Base-by-base conservation (phyloP, 176 grass and related monocot species). In the Otatea glauca region DNA sequence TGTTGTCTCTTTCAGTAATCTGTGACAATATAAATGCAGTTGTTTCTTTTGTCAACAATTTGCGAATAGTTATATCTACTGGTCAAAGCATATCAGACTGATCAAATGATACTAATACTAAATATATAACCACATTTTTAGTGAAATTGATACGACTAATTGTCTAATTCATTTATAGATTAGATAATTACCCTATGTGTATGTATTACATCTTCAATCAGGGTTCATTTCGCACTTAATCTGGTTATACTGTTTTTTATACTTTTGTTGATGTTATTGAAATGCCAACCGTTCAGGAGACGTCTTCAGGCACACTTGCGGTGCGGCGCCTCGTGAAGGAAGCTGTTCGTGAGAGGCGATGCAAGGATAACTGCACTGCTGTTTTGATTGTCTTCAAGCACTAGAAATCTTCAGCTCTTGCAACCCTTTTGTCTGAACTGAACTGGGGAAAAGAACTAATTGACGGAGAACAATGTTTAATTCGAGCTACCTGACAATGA, bases 341-440 rank as follows among this genome's bases (percentile, higher is more conserved):
- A 88, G 96, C 91, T 74, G 64, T 98, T 20, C 92, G 93, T 11
- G 96, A 98, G 74, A 87, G 96, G 80, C 87, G 89, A 37, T 98
- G 96, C 83, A 98, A 93, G 85, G 96, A 98, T 84, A 98, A 98
- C 66, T 95, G 96, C 86, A 93, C 96, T 5, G 93, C 96, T 59
- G 80, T 98, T 25, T 71, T 98, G 60, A 92, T 93, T 48, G 72
- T 92, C 27, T 95, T 98, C 75, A 95, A 83, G 83, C 89, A 90
- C 68, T 85, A 82, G 67, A 49, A 29, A 75, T 39, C 7, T 16
- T 13, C 21, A 38, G 5, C 62, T 47, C 15, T 1, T 14, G 79
- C 49, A 41, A 10, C 45, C 17, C 17, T 37, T 73, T 16, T 29
- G 0, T 2, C 5, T 8, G 37, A 21, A 21, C 9, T 1, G 21